phyloP scores from a whole-genome alignment of 2,329 filamentous ascomycete genomes.

The Neofusicoccum sp. region DNA sequence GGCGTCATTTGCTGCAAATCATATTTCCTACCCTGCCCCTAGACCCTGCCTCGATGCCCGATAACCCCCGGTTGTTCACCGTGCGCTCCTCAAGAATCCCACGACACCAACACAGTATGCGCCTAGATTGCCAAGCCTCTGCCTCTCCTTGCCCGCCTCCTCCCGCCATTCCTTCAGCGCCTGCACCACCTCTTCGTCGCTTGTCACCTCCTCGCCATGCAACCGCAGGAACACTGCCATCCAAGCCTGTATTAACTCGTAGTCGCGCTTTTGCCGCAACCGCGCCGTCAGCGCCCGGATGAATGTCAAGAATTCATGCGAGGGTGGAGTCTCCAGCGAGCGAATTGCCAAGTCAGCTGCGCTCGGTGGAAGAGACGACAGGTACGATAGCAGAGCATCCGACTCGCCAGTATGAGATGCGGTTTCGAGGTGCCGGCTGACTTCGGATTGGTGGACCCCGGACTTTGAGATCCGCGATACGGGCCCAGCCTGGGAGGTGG shows the following conservation, averaged over 20 bases:
- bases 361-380: slow-evolving; percentile 80
- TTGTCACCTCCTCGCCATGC: slow-evolving; percentile 61
- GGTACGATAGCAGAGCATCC: slow-evolving; percentile 70
- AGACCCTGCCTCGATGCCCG: slow-evolving; percentile 11
- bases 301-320: slow-evolving; percentile 76
- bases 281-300: slow-evolving; percentile 76
- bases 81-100: slow-evolving; percentile 68
- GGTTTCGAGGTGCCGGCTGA: slow-evolving; percentile 53
- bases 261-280: slow-evolving; percentile 72
- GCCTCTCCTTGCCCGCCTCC: slow-evolving; percentile 71
- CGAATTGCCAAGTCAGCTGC: slow-evolving; percentile 90
- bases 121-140: slow-evolving; percentile 72
- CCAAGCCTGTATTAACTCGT: slow-evolving; percentile 94
- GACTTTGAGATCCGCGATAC: slow-evolving; percentile 38
- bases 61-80: slow-evolving; percentile 11
- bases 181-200: slow-evolving; percentile 55
- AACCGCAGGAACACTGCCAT: slow-evolving; percentile 91
- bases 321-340: slow-evolving; percentile 63
- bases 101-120: slow-evolving; percentile 89
- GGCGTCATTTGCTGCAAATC: slow-evolving; percentile 1
- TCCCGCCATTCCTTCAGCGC: slow-evolving; percentile 70
- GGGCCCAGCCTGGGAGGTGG: slow-evolving; percentile 25
- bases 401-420: slow-evolving; percentile 61
- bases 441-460: slow-evolving; percentile 38
- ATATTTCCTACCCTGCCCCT: slow-evolving; percentile 1